phyloP scores from a whole-genome alignment of 768 basidiomycete genomes.

The Tulasnella sp. region DNA sequence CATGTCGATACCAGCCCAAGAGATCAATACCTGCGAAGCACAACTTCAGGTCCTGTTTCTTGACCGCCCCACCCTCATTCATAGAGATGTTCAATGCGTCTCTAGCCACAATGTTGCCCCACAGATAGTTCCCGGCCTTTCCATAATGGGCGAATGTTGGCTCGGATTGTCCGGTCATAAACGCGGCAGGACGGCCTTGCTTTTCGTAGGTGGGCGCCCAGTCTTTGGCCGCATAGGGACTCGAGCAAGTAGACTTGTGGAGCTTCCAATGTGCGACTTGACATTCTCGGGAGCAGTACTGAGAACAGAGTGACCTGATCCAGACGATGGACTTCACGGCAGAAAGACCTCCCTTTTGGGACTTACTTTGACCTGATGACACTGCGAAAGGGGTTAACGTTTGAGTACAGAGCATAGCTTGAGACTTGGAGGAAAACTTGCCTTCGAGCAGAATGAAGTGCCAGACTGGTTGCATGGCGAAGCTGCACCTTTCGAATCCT shows the following conservation, averaged over 20 bases:
- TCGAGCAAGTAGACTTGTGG: constrained; percentile 29
- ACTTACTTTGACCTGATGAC: not conserved
- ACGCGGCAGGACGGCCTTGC: not conserved
- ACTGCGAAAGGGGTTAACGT: not conserved
- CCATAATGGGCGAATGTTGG: constrained; percentile 4
- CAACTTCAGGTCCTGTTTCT: not conserved
- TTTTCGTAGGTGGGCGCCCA: not conserved
- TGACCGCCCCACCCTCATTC: constrained; percentile 15
- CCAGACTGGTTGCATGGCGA: not conserved
- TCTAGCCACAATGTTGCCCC: constrained; percentile 29
- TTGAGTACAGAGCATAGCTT: not conserved
- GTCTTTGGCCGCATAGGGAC: constrained; percentile 13
- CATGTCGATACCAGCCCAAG: not conserved
- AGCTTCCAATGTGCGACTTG: constrained; percentile 31
- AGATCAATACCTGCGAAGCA: not conserved
- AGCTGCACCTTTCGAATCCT: not conserved
- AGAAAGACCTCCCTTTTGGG: no score
- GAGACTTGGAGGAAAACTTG: not conserved
- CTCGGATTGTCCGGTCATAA: not conserved
- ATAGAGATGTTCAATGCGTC: constrained; percentile 25
- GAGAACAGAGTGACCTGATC: not conserved
- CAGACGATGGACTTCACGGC: no score
- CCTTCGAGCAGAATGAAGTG: not conserved
- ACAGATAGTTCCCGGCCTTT: constrained; percentile 10
- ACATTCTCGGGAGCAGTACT: constrained; percentile 24